Base-by-base conservation (phyloP, 805 yeast species). In the Monosporozyma unispora region DNA sequence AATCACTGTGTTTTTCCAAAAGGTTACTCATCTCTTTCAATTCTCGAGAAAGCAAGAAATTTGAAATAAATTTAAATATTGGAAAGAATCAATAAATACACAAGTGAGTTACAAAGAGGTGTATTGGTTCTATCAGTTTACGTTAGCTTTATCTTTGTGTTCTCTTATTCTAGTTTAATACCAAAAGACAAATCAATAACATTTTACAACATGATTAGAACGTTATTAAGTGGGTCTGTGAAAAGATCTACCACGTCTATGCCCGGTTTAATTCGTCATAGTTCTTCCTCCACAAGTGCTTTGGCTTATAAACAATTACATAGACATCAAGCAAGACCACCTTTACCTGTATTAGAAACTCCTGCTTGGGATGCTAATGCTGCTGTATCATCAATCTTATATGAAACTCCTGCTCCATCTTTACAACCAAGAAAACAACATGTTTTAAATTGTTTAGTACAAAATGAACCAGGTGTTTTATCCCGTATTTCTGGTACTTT, bases 391-490 rank as follows among this genome's bases (percentile, higher is more conserved):
- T 88, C 97, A 11, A 93, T 93, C 57, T 74, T 93, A 55, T 91
- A 90, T 70, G 98, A 93, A 67, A 87, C 96, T 2, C 99, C 78
- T 46, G 58, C 70, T 18, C 76, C 74, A 12, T 63, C 70, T 19
- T 66, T 56, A 42, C 79, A 83, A 37, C 87, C 89, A 40, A 74
- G 77, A 58, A 82, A 84, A 57, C 86, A 86, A 62, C 99, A 93
- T 61, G 95, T 93, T 43, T 76, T 93, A 66, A 93, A 91, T 77
- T 93, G 99, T 73, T 77, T 93, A 64, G 99, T 93, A 16, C 98
- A 93, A 71, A 91, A 93, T 69, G 99, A 93, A 71, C 98, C 99
- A 7, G 99, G 99, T 76, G 99, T 93, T 44, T 74, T 93, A 60
- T 84, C 96, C 33, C 80, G 91, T 49, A 87, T 93, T 41, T 85